These are phyloP conservation scores for Fragaria vesca DNA, from an alignment of 306 rosid genomes.

Conservation along the genomic window DNA sequence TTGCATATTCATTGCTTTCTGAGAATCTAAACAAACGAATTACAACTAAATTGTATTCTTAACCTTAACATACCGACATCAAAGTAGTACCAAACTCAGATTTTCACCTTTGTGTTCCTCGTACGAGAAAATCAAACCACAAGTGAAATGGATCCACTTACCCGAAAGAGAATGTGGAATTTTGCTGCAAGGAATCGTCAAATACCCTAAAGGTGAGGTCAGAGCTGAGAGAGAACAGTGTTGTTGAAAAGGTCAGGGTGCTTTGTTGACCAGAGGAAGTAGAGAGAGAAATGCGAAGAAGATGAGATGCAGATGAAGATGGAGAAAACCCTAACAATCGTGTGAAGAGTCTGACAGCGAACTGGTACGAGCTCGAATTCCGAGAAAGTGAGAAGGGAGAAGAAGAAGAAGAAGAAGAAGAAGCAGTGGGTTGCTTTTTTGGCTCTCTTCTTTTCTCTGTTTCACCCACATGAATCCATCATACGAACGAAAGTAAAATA, in stretches of 20 bases:
- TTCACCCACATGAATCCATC: constrained; percentile 28
- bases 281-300: constrained; percentile 25
- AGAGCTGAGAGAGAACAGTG: constrained; percentile 8
- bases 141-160: constrained; percentile 45
- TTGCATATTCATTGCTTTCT: not conserved
- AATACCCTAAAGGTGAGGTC: constrained; percentile 6
- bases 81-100: constrained; percentile 18
- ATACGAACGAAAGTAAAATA: not conserved
- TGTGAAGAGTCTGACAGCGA: constrained; percentile 22
- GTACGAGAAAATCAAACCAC: not conserved
- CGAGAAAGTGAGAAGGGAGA: constrained; percentile 33
- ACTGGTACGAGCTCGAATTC: constrained; percentile 38
- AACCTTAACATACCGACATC: constrained; percentile 7
- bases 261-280: constrained; percentile 16
- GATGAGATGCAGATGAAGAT: constrained; percentile 37
- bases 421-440: constrained; percentile 48
- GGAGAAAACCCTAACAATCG: constrained; percentile 23
- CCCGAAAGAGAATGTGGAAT: constrained; percentile 33
- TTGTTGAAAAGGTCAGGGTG: constrained; percentile 17
- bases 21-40: constrained; percentile 1
- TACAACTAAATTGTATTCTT: not conserved
- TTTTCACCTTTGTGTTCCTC: not conserved
- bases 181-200: constrained; percentile 16
- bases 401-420: constrained; percentile 44
- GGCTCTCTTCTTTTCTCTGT: constrained; percentile 33